Base-by-base conservation (phyloP, 2,329 filamentous ascomycete species). In the Trichoderma atroviride region DNA sequence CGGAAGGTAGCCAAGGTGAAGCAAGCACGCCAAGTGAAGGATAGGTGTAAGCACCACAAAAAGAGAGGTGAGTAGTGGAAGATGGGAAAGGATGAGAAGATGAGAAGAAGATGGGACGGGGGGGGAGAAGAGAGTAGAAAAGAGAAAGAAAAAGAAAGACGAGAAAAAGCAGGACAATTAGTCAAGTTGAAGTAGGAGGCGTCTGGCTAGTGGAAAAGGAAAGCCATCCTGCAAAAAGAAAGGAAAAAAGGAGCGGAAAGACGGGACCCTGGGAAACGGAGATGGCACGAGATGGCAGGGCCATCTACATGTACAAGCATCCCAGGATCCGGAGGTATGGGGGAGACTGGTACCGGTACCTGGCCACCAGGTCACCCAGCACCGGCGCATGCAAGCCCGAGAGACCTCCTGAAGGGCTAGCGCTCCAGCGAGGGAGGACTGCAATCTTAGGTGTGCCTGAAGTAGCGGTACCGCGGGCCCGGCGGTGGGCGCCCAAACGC, bases 211-310 rank as follows among this genome's bases (percentile, higher is more conserved):
- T 43, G 60, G 47, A 50, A 67, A 68, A 68, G 53, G 47, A 50
- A 67, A 68, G 61, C 40, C 27, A 27, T 47, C 10, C n/a, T 43
- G 50, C 58, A 50, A 64, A 69, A 70, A 58, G 50, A 70, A 64
- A 61, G 64, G 64, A 52, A 56, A 70, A 70, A 70, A 70, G 66
- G 66, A 65, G 66, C 59, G 43, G 62, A 59, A 61, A 61, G 57
- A 56, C 57, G 47, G 65, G 69, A 70, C 69, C 69, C 69, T 70
- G 63, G 58, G 52, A 69, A 68, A 70, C 69, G 63, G 63, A 70
- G 69, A 59, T 69, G 66, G 58, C 66, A 69, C 68, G 69, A 72
- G 72, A 72, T 70, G 71, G 68, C 71, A 72, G 58, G 52, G 66
- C 59, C 65, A 60, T 68, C 40, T 59, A 60, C 40, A 43, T 43